Conservation (phyloP, 2,329 filamentous ascomycete species). For the Herpotrichia juniperi region DNA sequence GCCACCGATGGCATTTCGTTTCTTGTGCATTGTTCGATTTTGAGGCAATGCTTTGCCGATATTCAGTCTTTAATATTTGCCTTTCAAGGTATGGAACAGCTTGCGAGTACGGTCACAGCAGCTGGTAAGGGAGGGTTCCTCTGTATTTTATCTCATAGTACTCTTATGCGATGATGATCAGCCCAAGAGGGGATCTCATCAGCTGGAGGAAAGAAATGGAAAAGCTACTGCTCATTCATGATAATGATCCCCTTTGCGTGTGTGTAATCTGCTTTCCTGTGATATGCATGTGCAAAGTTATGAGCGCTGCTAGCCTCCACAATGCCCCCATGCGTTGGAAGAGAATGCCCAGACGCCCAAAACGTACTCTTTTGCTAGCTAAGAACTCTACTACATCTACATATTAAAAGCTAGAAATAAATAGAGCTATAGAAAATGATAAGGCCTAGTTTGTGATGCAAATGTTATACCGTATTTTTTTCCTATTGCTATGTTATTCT, state of each 20-base stretch:
- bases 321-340: too few relatives aligned
- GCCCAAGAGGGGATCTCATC: neutral
- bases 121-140: neutral
- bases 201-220: conserved; percentile 2
- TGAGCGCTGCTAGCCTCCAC: too few relatives aligned
- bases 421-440: too few relatives aligned
- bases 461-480: too few relatives aligned
- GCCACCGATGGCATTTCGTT: conserved; percentile 2
- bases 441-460: too few relatives aligned
- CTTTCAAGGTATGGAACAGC: neutral
- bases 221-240: conserved; percentile 6
- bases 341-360: too few relatives aligned
- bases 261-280: neutral
- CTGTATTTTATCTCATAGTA: conserved; percentile 1
- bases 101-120: neutral
- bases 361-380: too few relatives aligned
- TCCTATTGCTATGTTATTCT: too few relatives aligned
- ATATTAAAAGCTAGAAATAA: too few relatives aligned
- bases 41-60: neutral
- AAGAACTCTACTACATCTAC: too few relatives aligned
- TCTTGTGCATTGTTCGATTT: conserved; percentile 8
- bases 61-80: conserved; percentile 3
- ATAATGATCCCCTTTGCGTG: neutral
- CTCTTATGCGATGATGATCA: neutral
- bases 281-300: neutral